These are phyloP conservation scores for Sindora glabra DNA, from an alignment of 306 rosid species.

Conservation along the genomic window DNA sequence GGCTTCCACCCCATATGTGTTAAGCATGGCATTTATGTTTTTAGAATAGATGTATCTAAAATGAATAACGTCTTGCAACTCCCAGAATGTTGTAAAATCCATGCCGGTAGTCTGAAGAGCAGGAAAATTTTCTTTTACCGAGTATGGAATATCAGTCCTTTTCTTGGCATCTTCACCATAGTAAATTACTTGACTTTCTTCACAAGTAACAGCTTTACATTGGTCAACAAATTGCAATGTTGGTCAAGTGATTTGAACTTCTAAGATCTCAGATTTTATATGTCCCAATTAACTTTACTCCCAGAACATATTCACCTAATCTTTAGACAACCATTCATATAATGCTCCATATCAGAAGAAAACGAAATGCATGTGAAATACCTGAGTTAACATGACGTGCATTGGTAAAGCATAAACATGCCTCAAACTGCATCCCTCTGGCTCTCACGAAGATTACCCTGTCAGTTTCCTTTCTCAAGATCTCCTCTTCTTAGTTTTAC, in stretches of 20 bases:
- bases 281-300: not conserved
- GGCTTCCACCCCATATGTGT: slow-evolving; percentile 77
- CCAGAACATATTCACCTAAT: not conserved
- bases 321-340: too few relatives aligned
- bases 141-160: slow-evolving; percentile 37
- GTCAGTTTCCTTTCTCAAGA: slow-evolving; percentile 31
- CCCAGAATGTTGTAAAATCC: slow-evolving; percentile 67
- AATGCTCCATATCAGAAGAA: too few relatives aligned
- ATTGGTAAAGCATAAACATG: slow-evolving; percentile 47
- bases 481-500: slow-evolving; percentile 18
- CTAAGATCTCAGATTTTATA: too few relatives aligned
- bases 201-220: slow-evolving; percentile 60
- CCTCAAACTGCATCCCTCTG: slow-evolving; percentile 52
- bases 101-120: slow-evolving; percentile 80
- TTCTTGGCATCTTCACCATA: slow-evolving; percentile 39
- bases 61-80: slow-evolving; percentile 57
- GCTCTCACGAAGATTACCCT: slow-evolving; percentile 47
- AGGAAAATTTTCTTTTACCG: slow-evolving; percentile 49
- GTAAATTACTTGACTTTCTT: slow-evolving; percentile 71
- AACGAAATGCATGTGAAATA: slow-evolving; percentile 16
- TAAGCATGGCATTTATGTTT: slow-evolving; percentile 55
- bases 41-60: slow-evolving; percentile 68
- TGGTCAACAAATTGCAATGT: too few relatives aligned
- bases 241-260: too few relatives aligned
- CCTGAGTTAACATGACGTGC: slow-evolving; percentile 85